Conservation (phyloP, 2,329 filamentous ascomycete genomes). For the Emydomyces testavorans region DNA sequence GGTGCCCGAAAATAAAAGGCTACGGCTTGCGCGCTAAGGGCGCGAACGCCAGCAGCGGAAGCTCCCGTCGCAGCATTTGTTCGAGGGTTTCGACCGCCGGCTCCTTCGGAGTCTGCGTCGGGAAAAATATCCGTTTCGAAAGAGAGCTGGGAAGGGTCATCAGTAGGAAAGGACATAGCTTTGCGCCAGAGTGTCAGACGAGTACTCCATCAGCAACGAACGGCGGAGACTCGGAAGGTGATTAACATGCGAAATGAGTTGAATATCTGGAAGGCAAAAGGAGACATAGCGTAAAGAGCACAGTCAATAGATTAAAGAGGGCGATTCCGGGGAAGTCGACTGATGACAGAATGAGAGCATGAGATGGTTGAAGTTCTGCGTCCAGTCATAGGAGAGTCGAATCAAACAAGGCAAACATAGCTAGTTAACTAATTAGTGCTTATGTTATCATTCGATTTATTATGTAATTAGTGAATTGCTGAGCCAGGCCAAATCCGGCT, state of each 20-base stretch:
- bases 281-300: neutral
- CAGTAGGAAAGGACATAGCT: constrained; percentile 14
- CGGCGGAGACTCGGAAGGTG: neutral
- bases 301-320: too few relatives aligned
- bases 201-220: constrained; percentile 17
- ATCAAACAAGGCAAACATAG: constrained; percentile 16
- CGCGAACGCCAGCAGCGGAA: constrained; percentile 75
- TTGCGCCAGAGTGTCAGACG: constrained; percentile 5
- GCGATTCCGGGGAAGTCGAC: neutral
- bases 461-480: neutral
- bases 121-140: constrained; percentile 7
- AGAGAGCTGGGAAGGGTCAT: constrained; percentile 10
- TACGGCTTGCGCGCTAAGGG: constrained; percentile 68
- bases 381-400: neutral
- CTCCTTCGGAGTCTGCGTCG: constrained; percentile 18
- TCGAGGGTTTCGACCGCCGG: constrained; percentile 37
- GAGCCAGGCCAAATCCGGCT: constrained; percentile 7
- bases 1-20: constrained; percentile 88
- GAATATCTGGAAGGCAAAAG: neutral
- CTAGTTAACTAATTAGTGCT: constrained; percentile 14
- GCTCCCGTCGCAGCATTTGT: constrained; percentile 57
- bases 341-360: neutral
- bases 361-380: neutral
- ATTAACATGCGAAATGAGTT: neutral
- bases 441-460: constrained; percentile 5